Base-by-base conservation (phyloP, 2,329 filamentous ascomycete genomes). In the Samsoniella hepiali region DNA sequence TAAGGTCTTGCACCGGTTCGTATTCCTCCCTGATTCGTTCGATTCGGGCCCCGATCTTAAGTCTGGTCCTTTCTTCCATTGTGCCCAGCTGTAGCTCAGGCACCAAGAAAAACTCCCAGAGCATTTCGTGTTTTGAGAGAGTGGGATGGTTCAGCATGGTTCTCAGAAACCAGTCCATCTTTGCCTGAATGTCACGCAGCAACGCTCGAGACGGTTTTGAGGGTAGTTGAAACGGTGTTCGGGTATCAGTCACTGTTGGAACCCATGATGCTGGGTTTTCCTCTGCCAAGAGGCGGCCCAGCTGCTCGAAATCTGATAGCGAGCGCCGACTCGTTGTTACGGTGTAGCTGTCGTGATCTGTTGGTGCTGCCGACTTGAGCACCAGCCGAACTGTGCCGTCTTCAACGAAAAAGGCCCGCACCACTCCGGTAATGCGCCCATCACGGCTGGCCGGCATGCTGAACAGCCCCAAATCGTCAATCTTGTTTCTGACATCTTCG, bases 51-150 rank as follows among this genome's bases (percentile, higher is more conserved):
- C 93, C 89, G 4, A 92, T 91, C 76, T 99, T 99, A 66, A 93
- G 86, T 62, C 88, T 87, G 67, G 91, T 96, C 57, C 95, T 87
- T 74, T 96, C 89, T 60, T 91, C 89, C 83, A 98, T 94, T 85
- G 93, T 92, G 27, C 92, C 88, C 0, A 91, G 84, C 72, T 97
- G 91, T 57, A 99, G 86, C 69, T 99, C 95, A 1, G 95, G 95
- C 13, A 99, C 93, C 0, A 99, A 83, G 76, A 99, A 97, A 77
- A 99, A 99, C 71, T 99, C 95, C 96, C 95, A 99, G 2, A 99
- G 83, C 84, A 98, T 92, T 78, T 99, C 95, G 72, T 99, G 96
- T 0, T 91, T 97, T 0, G 92, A 86, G 72, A 99, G 97, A 0
- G 95, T 98, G 3, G 94, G 90, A 72, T 99, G 95, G 9, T 86